Evolutionary conservation across 768 basidiomycete species (phyloP), one percentile per base, ranked within the genome.

Genomic region (Panus rudis): DNA sequence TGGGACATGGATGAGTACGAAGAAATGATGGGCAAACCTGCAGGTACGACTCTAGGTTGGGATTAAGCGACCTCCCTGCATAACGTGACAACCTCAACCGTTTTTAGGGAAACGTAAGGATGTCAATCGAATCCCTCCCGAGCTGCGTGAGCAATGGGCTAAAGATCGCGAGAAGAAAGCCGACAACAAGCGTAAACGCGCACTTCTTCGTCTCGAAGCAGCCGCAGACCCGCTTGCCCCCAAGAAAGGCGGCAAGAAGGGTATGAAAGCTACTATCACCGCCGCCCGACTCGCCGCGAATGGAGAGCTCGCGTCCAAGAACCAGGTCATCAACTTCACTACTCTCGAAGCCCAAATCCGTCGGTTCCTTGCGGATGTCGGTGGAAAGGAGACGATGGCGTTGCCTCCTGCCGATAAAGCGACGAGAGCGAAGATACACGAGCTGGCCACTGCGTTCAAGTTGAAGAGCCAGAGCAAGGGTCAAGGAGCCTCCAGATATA

Each of bases 151-250:
- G 0, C 81, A 79, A 46, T 96, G 91, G 91, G 75, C 78, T 34
- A 73, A 74, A 37, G 93, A 97, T 56, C 87, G 91, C 2, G 64
- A 69, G 40, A 84, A 81, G 66, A 98, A 96, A 58, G 89, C 89
- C 0, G 79, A 81, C 44, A 60, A 67, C 55, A 94, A 90, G 58
- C 72, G 67, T 2, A 68, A 72, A 13, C 80, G 90, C 1, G 72
- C 68, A 1, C 61, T 73, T 3, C 78, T 72, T 13, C 75, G 75
- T 10, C 63, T 82, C 2, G 67, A 73, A 14, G 65, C 65, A 0
- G 78, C 78, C 11, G 68, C 79, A 2, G 85, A 92, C 53, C 82
- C 83, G 0, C 60, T 80, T n/a, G 51, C 70, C 6, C 50, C 50
- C n/a, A 73, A 79, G 52, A 81, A 79, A 58, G 77, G 78, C 30